These are phyloP conservation scores for Piromyces sp. DNA, from an alignment of 192 early-diverging fungal genomes.

Conservation along the genomic window DNA sequence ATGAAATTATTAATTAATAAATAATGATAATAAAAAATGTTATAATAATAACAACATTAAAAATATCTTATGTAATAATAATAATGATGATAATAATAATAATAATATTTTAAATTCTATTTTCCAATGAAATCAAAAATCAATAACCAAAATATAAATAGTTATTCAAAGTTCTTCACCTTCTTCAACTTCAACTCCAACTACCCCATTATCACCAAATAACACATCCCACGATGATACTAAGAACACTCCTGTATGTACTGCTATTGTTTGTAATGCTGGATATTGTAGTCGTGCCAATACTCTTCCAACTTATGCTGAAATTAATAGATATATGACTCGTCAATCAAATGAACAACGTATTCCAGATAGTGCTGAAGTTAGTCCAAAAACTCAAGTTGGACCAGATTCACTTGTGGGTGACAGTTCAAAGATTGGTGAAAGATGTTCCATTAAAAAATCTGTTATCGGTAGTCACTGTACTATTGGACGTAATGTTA, in stretches of 20 bases:
- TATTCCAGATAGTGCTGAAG: constrained; percentile 50
- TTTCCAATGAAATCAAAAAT: background rate
- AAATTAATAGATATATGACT: constrained; percentile 63
- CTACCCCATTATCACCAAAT: constrained; percentile 1
- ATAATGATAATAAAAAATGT: too few relatives aligned
- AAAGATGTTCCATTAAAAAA: constrained; percentile 82
- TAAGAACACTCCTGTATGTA: constrained; percentile 15
- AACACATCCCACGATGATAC: background rate
- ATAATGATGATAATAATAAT: too few relatives aligned
- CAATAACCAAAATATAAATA: too few relatives aligned
- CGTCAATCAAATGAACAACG: constrained; percentile 24
- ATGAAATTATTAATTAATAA: too few relatives aligned
- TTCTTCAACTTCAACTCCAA: constrained; percentile 11
- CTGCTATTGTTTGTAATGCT: constrained; percentile 13
- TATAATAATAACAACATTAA: too few relatives aligned
- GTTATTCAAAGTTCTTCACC: background rate
- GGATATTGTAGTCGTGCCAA: constrained; percentile 71
- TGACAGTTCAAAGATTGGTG: constrained; percentile 71
- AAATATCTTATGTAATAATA: too few relatives aligned
- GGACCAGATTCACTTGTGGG: constrained; percentile 82
- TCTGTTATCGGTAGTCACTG: constrained; percentile 86
- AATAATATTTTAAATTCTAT: background rate
- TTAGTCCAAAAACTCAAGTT: constrained; percentile 52
- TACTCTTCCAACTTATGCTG: constrained; percentile 63
- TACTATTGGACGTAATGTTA: constrained; percentile 88